phyloP scores from a whole-genome alignment of 768 basidiomycete species.

The Trametes punicea region DNA sequence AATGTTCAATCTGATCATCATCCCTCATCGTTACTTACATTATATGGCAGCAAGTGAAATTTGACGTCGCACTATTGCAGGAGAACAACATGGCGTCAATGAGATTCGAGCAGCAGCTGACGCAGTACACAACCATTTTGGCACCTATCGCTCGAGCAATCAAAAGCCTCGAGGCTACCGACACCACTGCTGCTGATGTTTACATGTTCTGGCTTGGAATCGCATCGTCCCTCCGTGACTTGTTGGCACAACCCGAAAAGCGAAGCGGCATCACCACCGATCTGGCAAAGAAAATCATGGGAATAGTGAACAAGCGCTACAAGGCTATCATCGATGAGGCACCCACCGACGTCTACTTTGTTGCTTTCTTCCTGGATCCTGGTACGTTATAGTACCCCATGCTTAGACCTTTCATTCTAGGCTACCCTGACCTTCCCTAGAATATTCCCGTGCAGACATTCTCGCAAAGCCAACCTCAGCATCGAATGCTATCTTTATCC shows the following conservation, averaged over 20 bases:
- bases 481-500: neutral
- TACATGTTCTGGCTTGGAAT: slow-evolving; percentile 1
- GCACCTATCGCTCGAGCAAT: slow-evolving; percentile 2
- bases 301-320: neutral
- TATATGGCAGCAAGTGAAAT: neutral
- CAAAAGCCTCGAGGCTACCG: slow-evolving; percentile 4
- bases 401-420: neutral
- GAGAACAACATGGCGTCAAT: neutral
- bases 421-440: neutral
- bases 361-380: neutral
- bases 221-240: neutral
- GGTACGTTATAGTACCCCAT: neutral
- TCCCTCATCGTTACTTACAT: neutral
- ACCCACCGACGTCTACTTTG: slow-evolving; percentile 4
- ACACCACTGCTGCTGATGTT: slow-evolving; percentile 2
- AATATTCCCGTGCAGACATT: neutral
- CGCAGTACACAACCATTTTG: neutral
- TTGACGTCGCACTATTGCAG: neutral
- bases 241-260: neutral
- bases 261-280: neutral
- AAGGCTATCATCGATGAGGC: slow-evolving; percentile 1
- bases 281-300: neutral
- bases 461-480: neutral
- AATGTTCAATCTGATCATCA: neutral
- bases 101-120: slow-evolving; percentile 1